Base-by-base conservation (phyloP, 23 red algal genomes). In the Gracilaria vermiculophylla region DNA sequence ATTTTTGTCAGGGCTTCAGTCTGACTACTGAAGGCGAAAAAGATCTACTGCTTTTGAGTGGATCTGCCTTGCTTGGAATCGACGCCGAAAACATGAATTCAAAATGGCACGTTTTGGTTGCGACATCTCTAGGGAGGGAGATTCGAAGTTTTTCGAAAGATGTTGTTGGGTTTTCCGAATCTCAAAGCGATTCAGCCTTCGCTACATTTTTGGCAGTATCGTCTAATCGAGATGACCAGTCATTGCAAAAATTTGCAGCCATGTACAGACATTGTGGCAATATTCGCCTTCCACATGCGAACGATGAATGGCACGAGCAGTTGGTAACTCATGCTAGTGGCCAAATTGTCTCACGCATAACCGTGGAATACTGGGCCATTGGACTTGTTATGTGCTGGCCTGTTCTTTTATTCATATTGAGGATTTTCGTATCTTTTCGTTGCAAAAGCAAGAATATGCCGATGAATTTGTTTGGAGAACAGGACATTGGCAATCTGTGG, bases 201-300 rank as follows among this genome's bases (percentile, higher is more conserved):
- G 75, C 47, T 4, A 3, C 16, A 5, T 60, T 79, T 36, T 32
- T 79, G 40, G 75, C 50, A 2, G 2, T 16, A 36, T 42, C 25
- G 2, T 54, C 20, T 23, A 79, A 79, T 51, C 75, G 35, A 40
- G 75, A 79, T 50, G 21, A 5, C 19, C 50, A 42, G 14, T 79
- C 75, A 9, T 42, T 79, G 27, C 75, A 79, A 23, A 79, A 42
- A 56, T 79, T 57, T 17, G 75, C 75, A 34, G 21, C 34, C 48
- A 24, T 58, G 37, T 60, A 57, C 53, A 79, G 42, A 55, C 29
- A 79, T 33, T 79, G 75, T 33, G 17, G 35, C 23, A n/a, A 8
- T 37, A 29, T 79, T 20, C 3, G 40, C 19, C 14, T 79, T 21
- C 75, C 75, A 12, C 4, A 17, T 33, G 12, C 2, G 19, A 58